These are phyloP conservation scores for Kitagawia praeruptora DNA, from an alignment of 129 eudicot genomes.

Conservation along the genomic window DNA sequence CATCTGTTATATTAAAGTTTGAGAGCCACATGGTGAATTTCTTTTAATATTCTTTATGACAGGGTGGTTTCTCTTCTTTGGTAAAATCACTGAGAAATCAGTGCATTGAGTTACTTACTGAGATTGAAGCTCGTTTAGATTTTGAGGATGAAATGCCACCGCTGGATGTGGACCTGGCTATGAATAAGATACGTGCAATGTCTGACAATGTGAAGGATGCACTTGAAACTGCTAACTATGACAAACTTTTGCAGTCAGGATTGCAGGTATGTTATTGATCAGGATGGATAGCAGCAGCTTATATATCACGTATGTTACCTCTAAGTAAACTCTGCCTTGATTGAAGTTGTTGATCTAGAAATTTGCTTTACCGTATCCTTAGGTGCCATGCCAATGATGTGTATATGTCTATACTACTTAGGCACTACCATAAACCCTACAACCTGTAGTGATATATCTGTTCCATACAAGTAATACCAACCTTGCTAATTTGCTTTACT, in stretches of 20 bases:
- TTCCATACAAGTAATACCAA: not conserved
- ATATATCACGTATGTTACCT: not conserved
- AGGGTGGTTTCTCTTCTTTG: slow-evolving; percentile 94
- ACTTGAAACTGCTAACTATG: slow-evolving; percentile 89
- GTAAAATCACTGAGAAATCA: slow-evolving; percentile 71
- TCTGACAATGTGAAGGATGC: slow-evolving; percentile 58
- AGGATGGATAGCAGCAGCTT: not conserved
- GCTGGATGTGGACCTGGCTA: slow-evolving; percentile 35
- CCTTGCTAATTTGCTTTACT: not conserved
- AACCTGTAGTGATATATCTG: not conserved
- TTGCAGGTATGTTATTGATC: slow-evolving; percentile 51
- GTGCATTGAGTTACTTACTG: slow-evolving; percentile 87
- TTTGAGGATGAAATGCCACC: slow-evolving; percentile 99
- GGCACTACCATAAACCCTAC: not conserved
- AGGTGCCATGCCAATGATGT: not conserved
- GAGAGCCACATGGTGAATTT: not conserved
- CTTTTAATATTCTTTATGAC: slow-evolving; percentile 15
- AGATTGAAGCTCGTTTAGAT: slow-evolving; percentile 97
- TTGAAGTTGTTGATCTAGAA: not conserved
- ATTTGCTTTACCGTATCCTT: not conserved
- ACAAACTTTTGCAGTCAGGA: slow-evolving; percentile 87
- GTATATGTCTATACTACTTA: not conserved
- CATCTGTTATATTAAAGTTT: not conserved
- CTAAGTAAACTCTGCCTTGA: not conserved
- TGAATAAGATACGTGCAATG: slow-evolving; percentile 47